These are phyloP conservation scores for Acer yangbiense DNA, from an alignment of 345 rosid genomes.

Conservation along the genomic window DNA sequence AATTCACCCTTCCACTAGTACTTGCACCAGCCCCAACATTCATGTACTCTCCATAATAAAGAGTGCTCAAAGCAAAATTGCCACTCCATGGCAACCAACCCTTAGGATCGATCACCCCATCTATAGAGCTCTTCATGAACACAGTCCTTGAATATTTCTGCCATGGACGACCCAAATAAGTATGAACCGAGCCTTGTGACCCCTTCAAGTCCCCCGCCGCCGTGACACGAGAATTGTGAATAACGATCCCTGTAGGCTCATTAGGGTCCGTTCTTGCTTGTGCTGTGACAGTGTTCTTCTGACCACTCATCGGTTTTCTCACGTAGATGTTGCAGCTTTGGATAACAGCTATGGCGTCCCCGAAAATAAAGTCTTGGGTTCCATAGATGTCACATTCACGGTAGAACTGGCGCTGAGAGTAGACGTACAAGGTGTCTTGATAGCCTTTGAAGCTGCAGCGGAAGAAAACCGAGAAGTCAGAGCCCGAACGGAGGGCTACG, in stretches of 20 bases:
- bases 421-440: constrained; percentile 87
- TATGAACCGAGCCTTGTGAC: constrained; percentile 39
- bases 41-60: constrained; percentile 82
- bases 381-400: constrained; percentile 75
- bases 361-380: constrained; percentile 79
- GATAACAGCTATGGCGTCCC: constrained; percentile 59
- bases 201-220: constrained; percentile 46
- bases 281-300: constrained; percentile 70
- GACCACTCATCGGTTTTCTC: constrained; percentile 50
- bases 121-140: constrained; percentile 55
- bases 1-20: constrained; percentile 63
- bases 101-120: constrained; percentile 45
- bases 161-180: constrained; percentile 92
- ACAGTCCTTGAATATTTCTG: constrained; percentile 74
- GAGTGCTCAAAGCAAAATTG: constrained; percentile 63
- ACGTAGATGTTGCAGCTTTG: constrained; percentile 73
- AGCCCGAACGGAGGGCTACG: constrained; percentile 81
- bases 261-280: constrained; percentile 67
- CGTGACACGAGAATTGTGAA: constrained; percentile 62
- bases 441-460: constrained; percentile 82
- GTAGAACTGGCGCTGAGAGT: constrained; percentile 81
- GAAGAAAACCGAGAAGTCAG: constrained; percentile 80
- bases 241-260: constrained; percentile 77
- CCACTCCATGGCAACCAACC: constrained; percentile 93
- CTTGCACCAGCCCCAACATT: constrained; percentile 67